Percentiles rank a stretch among this genome's conserved stretches.
These are phyloP conservation scores for Microdochium nivale DNA, from an alignment of 2,329 filamentous ascomycete species.

Conservation along the genomic window DNA sequence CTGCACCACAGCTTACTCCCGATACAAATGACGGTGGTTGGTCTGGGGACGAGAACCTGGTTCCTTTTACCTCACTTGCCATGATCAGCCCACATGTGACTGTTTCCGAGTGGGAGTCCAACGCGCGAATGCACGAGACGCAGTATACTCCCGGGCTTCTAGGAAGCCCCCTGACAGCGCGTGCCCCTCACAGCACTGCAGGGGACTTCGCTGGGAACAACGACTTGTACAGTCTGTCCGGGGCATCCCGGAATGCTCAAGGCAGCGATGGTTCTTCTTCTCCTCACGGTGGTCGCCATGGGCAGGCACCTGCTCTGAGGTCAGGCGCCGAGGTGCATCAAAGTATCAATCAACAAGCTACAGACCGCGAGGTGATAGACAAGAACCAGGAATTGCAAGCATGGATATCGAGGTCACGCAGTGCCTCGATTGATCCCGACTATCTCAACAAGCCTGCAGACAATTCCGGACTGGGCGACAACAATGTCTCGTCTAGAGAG, in stretches of 20 bases:
- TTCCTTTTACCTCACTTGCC: slow-evolving; percentile 16
- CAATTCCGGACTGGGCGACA: slow-evolving; percentile 2
- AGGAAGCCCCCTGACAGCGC: slow-evolving; percentile 21
- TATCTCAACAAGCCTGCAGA: neutral
- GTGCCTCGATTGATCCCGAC: slow-evolving; percentile 9
- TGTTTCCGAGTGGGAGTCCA: slow-evolving; percentile 42
- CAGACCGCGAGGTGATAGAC: slow-evolving; percentile 30
- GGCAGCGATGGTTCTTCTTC: slow-evolving; percentile 27
- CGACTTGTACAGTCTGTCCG: slow-evolving; percentile 9
- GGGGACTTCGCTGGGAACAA: slow-evolving; percentile 24
- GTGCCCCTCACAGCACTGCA: slow-evolving; percentile 24
- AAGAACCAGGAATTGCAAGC: slow-evolving; percentile 40
- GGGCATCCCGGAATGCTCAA: slow-evolving; percentile 26
- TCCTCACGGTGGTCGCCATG: neutral
- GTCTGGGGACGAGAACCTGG: slow-evolving; percentile 38
- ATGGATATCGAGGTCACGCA: slow-evolving; percentile 33
- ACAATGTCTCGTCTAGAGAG: slow-evolving; percentile 17
- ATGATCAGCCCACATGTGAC: slow-evolving; percentile 49
- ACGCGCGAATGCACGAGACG: neutral
- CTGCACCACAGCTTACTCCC: slow-evolving; percentile 35
- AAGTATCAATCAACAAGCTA: slow-evolving; percentile 40
- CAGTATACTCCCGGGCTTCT: neutral
- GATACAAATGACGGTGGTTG: slow-evolving; percentile 38
- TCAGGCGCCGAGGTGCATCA: neutral
- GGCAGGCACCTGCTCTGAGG: neutral